These are phyloP conservation scores for Albophoma yamanashiensis DNA, from an alignment of 2,329 filamentous ascomycete species.

Conservation along the genomic window DNA sequence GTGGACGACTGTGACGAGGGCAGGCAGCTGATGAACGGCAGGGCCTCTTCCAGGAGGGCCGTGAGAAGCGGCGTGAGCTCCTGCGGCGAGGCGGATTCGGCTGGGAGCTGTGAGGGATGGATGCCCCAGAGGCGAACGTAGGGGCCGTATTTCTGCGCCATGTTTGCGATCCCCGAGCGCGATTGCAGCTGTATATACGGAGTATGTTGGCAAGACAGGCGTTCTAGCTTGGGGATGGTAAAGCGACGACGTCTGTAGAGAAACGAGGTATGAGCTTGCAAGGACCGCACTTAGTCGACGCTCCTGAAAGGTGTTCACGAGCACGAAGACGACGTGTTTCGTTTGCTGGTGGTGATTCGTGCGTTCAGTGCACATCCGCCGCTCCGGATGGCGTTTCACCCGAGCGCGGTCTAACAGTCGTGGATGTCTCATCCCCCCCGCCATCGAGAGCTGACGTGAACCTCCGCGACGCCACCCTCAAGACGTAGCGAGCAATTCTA, in stretches of 20 bases:
- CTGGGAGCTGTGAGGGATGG: constrained; percentile 34
- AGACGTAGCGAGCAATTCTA: too few species aligned
- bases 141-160: constrained; percentile 25
- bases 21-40: constrained; percentile 46
- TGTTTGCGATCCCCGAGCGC: background rate
- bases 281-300: background rate
- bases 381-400: background rate
- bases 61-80: constrained; percentile 40
- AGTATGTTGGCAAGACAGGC: background rate
- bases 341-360: background rate
- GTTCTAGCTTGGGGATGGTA: background rate
- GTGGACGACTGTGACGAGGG: constrained; percentile 22
- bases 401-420: background rate
- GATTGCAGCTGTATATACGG: background rate
- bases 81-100: constrained; percentile 23
- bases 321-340: background rate
- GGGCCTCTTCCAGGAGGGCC: constrained; percentile 44
- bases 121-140: constrained; percentile 45
- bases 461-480: background rate
- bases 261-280: background rate
- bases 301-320: background rate
- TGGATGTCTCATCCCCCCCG: background rate
- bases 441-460: too few species aligned
- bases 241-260: background rate
- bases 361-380: background rate